These are phyloP conservation scores for Alternaria brassicicola DNA, from an alignment of 2,329 filamentous ascomycete genomes.

Conservation along the genomic window DNA sequence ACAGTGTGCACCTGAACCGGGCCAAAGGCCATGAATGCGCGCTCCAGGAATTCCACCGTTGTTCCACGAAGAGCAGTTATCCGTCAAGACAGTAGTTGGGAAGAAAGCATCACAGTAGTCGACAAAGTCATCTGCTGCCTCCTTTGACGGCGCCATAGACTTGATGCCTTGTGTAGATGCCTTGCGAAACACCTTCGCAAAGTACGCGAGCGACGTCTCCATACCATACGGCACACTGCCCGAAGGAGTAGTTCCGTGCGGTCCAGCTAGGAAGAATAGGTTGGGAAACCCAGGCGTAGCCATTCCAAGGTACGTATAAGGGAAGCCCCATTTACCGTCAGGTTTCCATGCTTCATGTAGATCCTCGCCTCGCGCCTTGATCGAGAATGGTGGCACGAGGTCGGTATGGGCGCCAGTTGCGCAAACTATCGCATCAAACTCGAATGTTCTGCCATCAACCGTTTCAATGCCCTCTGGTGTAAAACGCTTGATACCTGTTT, in stretches of 20 bases:
- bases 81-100: conserved; percentile 60
- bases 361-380: conserved; percentile 61
- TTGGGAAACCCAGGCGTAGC: conserved; percentile 71
- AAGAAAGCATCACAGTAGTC: conserved; percentile 61
- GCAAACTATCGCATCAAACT: conserved; percentile 60
- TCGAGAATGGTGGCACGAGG: conserved; percentile 62
- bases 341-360: conserved; percentile 63
- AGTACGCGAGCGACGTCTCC: conserved; percentile 69
- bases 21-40: conserved; percentile 72
- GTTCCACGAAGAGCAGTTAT: conserved; percentile 74
- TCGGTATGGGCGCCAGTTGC: conserved; percentile 68
- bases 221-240: conserved; percentile 71
- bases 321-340: conserved; percentile 64
- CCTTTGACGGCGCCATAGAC: conserved; percentile 62
- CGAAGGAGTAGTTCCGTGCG: conserved; percentile 50
- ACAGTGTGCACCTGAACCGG: conserved; percentile 68
- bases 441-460: conserved; percentile 44
- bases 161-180: conserved; percentile 69
- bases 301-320: conserved; percentile 70
- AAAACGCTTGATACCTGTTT: conserved; percentile 49
- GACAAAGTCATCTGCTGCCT: conserved; percentile 68
- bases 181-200: conserved; percentile 72
- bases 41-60: conserved; percentile 66
- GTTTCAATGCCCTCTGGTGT: conserved; percentile 49
- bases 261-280: conserved; percentile 66